Percentiles rank a stretch among this genome's conserved stretches.
Evolutionary conservation across 257 asterid genomes (phyloP).

Genomic region (Euphrasia confusa): DNA sequence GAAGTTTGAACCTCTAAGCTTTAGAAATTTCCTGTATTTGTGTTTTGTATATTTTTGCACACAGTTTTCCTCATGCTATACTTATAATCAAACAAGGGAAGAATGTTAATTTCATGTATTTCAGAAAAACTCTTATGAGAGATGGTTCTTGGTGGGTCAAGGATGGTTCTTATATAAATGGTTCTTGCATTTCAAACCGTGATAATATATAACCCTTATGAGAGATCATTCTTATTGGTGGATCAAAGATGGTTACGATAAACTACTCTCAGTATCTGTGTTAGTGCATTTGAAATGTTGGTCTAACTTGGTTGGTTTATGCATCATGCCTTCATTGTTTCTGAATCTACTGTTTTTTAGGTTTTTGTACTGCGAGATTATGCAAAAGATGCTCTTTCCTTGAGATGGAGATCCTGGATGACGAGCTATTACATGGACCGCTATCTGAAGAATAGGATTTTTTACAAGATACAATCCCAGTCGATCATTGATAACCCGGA

Average conservation of each 20-base stretch:
- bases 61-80: neutral
- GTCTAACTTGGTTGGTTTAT: constrained; percentile 1
- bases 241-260: too few species aligned
- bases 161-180: neutral
- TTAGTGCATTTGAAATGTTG: neutral
- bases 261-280: neutral
- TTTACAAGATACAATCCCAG: constrained; percentile 74
- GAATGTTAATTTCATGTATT: too few species aligned
- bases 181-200: too few species aligned
- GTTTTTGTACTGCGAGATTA: constrained; percentile 78
- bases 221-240: neutral
- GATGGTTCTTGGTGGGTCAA: neutral
- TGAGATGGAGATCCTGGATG: constrained; percentile 93
- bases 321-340: neutral
- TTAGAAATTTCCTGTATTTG: neutral
- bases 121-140: too few species aligned
- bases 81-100: neutral
- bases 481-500: constrained; percentile 80
- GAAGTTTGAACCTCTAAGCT: neutral
- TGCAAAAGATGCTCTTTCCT: constrained; percentile 70
- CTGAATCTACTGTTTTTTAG: constrained; percentile 32
- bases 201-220: too few species aligned
- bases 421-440: constrained; percentile 73
- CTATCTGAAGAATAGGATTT: constrained; percentile 59
- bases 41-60: neutral